Percentiles rank a stretch among this genome's conserved stretches.
These are phyloP conservation scores for Xylariaceae sp. DNA, from an alignment of 2,329 filamentous ascomycete genomes.

Conservation along the genomic window DNA sequence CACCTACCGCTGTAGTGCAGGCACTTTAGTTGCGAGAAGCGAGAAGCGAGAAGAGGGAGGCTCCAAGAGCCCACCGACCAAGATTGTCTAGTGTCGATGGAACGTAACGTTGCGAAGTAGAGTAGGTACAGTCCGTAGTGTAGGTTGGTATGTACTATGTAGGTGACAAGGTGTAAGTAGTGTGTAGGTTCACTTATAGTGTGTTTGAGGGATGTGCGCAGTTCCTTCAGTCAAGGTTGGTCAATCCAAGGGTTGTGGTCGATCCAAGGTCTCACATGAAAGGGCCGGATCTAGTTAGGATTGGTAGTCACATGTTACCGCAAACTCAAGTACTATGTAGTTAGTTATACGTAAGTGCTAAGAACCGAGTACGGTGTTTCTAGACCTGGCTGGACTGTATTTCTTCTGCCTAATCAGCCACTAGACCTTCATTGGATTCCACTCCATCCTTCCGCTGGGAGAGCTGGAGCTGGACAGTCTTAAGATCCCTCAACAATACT, in stretches of 20 bases:
- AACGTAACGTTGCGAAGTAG: conserved; percentile 31
- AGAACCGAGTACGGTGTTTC: too few relatives aligned
- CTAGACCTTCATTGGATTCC: too few relatives aligned
- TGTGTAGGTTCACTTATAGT: background rate
- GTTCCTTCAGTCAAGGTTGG: too few relatives aligned
- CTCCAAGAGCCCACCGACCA: conserved; percentile 19
- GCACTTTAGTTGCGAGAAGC: conserved; percentile 10
- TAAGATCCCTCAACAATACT: too few relatives aligned
- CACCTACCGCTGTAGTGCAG: conserved; percentile 1
- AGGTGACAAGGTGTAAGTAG: background rate
- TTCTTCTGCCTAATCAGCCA: too few relatives aligned
- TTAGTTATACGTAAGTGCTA: too few relatives aligned
- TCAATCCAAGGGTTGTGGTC: background rate
- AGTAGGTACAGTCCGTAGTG: background rate
- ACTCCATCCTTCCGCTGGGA: too few relatives aligned
- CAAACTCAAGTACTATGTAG: background rate
- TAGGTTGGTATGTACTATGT: background rate
- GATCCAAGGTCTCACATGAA: background rate
- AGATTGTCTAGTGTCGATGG: conserved; percentile 2
- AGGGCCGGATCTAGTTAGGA: background rate
- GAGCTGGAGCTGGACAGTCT: too few relatives aligned
- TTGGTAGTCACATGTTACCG: background rate
- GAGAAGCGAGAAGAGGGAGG: conserved; percentile 8
- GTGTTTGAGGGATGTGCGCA: too few relatives aligned
- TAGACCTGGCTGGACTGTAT: too few relatives aligned